Percentiles rank a stretch among this genome's conserved stretches.
phyloP scores from a whole-genome alignment of 768 basidiomycete genomes.

The Leccinum aurantiacum region DNA sequence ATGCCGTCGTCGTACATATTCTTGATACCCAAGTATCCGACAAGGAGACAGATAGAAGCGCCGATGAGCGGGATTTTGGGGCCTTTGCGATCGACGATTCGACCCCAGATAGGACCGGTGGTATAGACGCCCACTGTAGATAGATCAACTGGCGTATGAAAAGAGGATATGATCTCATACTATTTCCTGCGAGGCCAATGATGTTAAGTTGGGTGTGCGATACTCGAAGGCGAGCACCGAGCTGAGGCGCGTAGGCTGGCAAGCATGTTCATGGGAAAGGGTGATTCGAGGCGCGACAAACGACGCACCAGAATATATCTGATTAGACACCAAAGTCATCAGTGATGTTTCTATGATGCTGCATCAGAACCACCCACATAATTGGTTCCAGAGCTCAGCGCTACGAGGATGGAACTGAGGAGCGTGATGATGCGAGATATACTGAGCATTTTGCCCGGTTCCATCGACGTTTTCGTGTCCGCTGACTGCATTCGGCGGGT shows the following conservation, averaged over 20 bases:
- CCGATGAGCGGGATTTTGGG: slow-evolving; percentile 64
- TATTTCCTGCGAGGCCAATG: slow-evolving; percentile 75
- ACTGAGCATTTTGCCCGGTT: slow-evolving; percentile 34
- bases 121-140: slow-evolving; percentile 70
- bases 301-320: slow-evolving; percentile 34
- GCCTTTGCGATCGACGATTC: slow-evolving; percentile 71
- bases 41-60: slow-evolving; percentile 58
- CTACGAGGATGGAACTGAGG: slow-evolving; percentile 55
- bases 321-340: neutral
- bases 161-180: slow-evolving; percentile 40
- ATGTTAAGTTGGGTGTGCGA: slow-evolving; percentile 82
- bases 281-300: neutral
- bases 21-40: slow-evolving; percentile 76
- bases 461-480: slow-evolving; percentile 17
- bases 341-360: neutral
- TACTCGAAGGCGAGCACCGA: slow-evolving; percentile 72
- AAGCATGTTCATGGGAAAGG: neutral
- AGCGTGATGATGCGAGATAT: slow-evolving; percentile 48
- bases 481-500: slow-evolving; percentile 8
- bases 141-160: neutral
- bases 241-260: slow-evolving; percentile 82
- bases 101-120: slow-evolving; percentile 76
- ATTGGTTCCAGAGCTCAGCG: slow-evolving; percentile 68
- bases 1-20: slow-evolving; percentile 61
- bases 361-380: slow-evolving; percentile 51